These are phyloP conservation scores for Lentinula sp. DNA, from an alignment of 768 basidiomycete species.

Conservation along the genomic window DNA sequence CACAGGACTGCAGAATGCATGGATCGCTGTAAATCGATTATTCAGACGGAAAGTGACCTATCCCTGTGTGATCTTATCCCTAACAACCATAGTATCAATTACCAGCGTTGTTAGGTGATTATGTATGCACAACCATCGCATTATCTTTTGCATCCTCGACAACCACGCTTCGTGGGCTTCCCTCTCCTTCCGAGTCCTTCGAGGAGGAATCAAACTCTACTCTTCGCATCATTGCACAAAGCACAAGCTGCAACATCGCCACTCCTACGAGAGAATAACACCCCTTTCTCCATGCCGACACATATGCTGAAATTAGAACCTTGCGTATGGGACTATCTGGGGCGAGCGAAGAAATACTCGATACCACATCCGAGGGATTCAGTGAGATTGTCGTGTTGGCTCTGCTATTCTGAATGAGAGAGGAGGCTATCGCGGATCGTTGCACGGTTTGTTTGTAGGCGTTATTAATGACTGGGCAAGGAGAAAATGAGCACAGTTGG, in stretches of 20 bases:
- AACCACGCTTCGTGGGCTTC: neutral
- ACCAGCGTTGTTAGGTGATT: neutral
- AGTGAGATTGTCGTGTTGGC: slow-evolving; percentile 7
- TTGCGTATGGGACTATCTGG: slow-evolving; percentile 4
- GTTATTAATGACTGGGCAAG: slow-evolving; percentile 17
- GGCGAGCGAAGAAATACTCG: slow-evolving; percentile 9
- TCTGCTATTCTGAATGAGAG: neutral
- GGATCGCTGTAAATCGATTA: too few relatives aligned
- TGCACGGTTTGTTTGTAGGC: slow-evolving; percentile 11
- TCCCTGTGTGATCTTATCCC: too few relatives aligned
- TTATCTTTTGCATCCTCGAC: slow-evolving; percentile 85
- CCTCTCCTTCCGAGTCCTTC: neutral
- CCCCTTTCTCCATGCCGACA: slow-evolving; percentile 16
- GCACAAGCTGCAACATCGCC: slow-evolving; percentile 14
- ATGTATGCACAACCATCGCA: slow-evolving; percentile 22
- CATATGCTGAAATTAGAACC: slow-evolving; percentile 13
- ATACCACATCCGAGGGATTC: slow-evolving; percentile 16
- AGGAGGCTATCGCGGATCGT: neutral
- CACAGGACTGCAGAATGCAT: too few relatives aligned
- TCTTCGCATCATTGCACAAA: slow-evolving; percentile 13
- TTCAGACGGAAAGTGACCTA: too few relatives aligned
- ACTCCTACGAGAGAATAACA: slow-evolving; percentile 15
- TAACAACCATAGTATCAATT: too few relatives aligned
- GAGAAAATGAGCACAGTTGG: neutral
- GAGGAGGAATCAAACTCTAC: slow-evolving; percentile 1